Evolutionary conservation across 2,329 filamentous ascomycete genomes (phyloP), one percentile per base, ranked within the genome.

Genomic region (Botryosphaeria dothidea): DNA sequence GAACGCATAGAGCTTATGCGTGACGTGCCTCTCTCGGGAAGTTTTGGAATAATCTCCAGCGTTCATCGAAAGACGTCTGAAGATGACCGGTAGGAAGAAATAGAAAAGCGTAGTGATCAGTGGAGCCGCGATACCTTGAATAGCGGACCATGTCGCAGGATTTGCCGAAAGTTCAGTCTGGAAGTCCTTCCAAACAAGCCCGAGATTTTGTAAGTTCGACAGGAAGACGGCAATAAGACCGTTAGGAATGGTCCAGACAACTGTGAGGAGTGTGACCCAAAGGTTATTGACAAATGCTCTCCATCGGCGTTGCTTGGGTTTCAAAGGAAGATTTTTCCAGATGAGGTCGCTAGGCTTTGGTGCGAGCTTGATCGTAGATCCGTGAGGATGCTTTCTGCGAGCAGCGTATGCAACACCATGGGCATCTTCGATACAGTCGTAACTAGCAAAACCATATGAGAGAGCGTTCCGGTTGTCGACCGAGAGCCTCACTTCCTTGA

Each of bases 371-470:
- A 99, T 87, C 0, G 86, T 91, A 0, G 92, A 88, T 4, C 92
- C 92, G 45, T 91, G 84, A 0, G 92, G 92, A 70, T 90, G 90
- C 81, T 95, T 95, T 56, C 88, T 91, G 66, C 91, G 90, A 23
- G 90, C 87, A 9, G 89, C 86, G 78, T 91, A 96, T 11, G 93
- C 95, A 67, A 96, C 93, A 21, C 86, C 87, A 73, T 99, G 95
- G 0, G 95, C 92, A 71, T 96, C 92, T 65, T 89, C 85, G 64
- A 99, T 96, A 46, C 89, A 90, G 46, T 94, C 88, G 79, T 95
- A 99, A 71, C 92, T 97, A 8, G 94, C 93, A 75, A 99, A 99
- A 0, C 95, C 95, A 73, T 93, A 99, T 0, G 92, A 85, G 85
- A 96, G 90, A 17, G 93, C 90, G 74, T 94, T 92, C 57, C 93